Evolutionary conservation across 2,329 filamentous ascomycete genomes (phyloP).

Genomic region (Bipolaris bicolor): DNA sequence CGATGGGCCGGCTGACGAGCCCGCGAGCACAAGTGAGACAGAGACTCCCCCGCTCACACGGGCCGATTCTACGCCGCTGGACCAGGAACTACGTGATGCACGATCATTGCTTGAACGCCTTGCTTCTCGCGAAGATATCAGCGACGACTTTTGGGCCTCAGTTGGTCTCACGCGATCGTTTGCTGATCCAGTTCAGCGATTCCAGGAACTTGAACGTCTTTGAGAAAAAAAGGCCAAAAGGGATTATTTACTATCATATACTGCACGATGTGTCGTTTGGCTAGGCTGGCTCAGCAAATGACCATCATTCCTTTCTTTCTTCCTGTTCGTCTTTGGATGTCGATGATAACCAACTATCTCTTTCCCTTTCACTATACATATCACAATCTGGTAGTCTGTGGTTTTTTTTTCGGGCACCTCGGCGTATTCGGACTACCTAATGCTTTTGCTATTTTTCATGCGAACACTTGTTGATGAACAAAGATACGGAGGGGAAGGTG

Average conservation of each 20-base stretch:
- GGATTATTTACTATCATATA: neutral
- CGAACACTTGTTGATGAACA: too few species aligned
- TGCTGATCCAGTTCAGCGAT: slow-evolving; percentile 43
- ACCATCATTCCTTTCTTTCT: neutral
- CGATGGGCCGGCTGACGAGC: slow-evolving; percentile 29
- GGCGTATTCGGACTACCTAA: neutral
- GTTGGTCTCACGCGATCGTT: slow-evolving; percentile 50
- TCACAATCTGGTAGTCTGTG: neutral
- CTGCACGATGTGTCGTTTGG: neutral
- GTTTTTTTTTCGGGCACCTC: neutral
- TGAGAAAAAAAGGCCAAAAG: slow-evolving; percentile 14
- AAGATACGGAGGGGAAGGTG: too few species aligned
- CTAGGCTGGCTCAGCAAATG: slow-evolving; percentile 11
- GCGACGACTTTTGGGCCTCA: slow-evolving; percentile 77
- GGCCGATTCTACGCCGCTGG: slow-evolving; percentile 24
- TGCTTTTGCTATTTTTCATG: too few species aligned
- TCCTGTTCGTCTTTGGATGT: neutral
- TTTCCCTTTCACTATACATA: neutral
- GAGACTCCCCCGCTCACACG: slow-evolving; percentile 21
- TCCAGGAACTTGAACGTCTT: slow-evolving; percentile 41
- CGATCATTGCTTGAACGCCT: slow-evolving; percentile 74
- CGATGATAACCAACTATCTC: neutral
- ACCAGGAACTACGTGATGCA: slow-evolving; percentile 65
- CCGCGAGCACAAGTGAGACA: slow-evolving; percentile 24
- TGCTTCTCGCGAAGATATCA: slow-evolving; percentile 73